Evolutionary conservation across 306 rosid species (phyloP), one percentile per base, ranked within the genome.

Genomic region (Glycine soja): DNA sequence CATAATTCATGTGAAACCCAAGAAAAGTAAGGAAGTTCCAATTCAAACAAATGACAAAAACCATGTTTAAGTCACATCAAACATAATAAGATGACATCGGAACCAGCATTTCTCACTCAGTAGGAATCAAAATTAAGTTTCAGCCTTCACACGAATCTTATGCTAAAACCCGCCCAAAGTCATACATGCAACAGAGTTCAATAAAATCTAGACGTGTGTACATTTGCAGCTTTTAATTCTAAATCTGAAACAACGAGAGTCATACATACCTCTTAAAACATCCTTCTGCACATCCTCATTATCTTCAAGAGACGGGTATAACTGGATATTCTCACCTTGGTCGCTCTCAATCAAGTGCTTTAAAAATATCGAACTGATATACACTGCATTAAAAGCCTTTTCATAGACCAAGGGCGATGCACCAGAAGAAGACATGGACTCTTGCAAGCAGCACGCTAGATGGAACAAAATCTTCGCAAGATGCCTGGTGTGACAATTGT

Each of bases 401-500:
- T 84, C 91, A 79, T 92, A 90, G 57, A 76, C 94, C 83, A 63
- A 72, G 67, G 91, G 86, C 34, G 90, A 81, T 36, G 79, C 90
- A 71, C 88, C 97, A 70, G 94, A 76, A 63, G 86, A 69, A 82
- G 97, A 89, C 85, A 87, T 80, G 78, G 87, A 90, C 80, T 93
- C 97, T 81, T 93, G 96, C 87, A 96, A 90, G 84, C 88, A 89
- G 91, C 93, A 59, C 24, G 94, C 92, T 80, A 96, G 78, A 83
- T 93, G 98, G 87, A 90, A 88, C 87, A 96, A 87, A 89, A 96
- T 84, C 90, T 96, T 96, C 7, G 97, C 91, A 72, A 96, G 98
- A 87, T 96, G 98, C 86, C 92, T 92, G 62, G 99, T 93, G 61
- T 77, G 77, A 62, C 54, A 75, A 83, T 93, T 96, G 88, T 96